phyloP scores from a whole-genome alignment of 768 basidiomycete species.

The Panaeolus cyanescens region DNA sequence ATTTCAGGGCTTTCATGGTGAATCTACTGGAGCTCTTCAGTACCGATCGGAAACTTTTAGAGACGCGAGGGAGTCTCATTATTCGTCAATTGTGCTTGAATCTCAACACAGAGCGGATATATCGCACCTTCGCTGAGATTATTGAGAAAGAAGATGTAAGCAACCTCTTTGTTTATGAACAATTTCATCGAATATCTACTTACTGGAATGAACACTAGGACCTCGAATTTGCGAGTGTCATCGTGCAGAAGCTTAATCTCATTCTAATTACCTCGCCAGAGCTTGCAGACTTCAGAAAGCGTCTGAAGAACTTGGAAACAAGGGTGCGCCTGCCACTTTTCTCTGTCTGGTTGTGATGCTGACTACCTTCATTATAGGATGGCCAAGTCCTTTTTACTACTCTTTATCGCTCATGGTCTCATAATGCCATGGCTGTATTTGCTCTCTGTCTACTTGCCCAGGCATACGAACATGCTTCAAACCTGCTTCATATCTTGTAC shows the following conservation, averaged over 20 bases:
- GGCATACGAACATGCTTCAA: conserved; percentile 98
- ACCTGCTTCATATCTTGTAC: conserved; percentile 93
- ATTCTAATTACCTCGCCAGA: conserved; percentile 97
- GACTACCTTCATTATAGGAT: conserved; percentile 61
- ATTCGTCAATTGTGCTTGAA: conserved; percentile 93
- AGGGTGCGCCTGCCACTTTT: conserved; percentile 56
- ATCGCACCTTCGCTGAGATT: conserved; percentile 94
- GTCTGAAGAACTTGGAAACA: conserved; percentile 91
- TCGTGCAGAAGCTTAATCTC: conserved; percentile 96
- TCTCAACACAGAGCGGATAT: conserved; percentile 94
- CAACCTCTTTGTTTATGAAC: conserved; percentile 7
- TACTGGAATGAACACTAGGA: too few species aligned
- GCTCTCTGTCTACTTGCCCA: conserved; percentile 96
- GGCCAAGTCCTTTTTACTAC: conserved; percentile 95
- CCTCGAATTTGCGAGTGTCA: conserved; percentile 95
- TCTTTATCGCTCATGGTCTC: conserved; percentile 97
- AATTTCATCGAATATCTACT: too few species aligned
- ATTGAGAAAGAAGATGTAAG: conserved; percentile 95
- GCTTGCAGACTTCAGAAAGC: conserved; percentile 89
- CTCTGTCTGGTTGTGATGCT: background rate
- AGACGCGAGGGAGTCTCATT: conserved; percentile 92
- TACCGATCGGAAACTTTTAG: conserved; percentile 87
- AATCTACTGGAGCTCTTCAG: conserved; percentile 94
- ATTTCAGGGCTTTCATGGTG: conserved; percentile 95
- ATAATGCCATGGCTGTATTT: conserved; percentile 96